phyloP scores from a whole-genome alignment of 73 alveolate genomes.

The Blepharisma stoltei region DNA sequence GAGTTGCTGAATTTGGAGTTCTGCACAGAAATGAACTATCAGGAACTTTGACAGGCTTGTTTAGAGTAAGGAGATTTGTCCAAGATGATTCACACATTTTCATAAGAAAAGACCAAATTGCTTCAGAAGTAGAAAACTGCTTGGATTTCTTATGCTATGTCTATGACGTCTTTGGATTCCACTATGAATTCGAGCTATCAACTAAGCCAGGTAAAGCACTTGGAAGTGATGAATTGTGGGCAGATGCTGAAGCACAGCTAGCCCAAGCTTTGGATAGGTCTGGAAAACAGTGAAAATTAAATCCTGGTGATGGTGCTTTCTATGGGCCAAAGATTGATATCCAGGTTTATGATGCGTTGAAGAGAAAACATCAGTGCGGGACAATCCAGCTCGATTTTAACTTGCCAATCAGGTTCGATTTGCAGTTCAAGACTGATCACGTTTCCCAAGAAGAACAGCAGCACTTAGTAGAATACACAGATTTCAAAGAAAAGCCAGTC shows the following conservation, averaged over 20 bases:
- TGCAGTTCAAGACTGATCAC: slow-evolving; percentile 86
- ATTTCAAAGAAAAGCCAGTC: slow-evolving; percentile 64
- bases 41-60: slow-evolving; percentile 98
- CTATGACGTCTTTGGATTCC: slow-evolving; percentile 62
- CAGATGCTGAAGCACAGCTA: slow-evolving; percentile 88
- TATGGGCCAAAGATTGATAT: slow-evolving; percentile 99
- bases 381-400: slow-evolving; percentile 96
- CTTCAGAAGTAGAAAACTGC: slow-evolving; percentile 37
- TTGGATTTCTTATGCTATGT: slow-evolving; percentile 9
- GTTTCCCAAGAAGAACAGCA: slow-evolving; percentile 48
- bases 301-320: slow-evolving; percentile 99
- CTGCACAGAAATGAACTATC: slow-evolving; percentile 98
- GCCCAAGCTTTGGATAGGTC: slow-evolving; percentile 87
- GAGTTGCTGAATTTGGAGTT: slow-evolving; percentile 99
- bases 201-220: slow-evolving; percentile 94
- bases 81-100: slow-evolving; percentile 99
- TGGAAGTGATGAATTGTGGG: slow-evolving; percentile 96
- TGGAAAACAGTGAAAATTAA: slow-evolving; percentile 95
- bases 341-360: slow-evolving; percentile 96
- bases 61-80: slow-evolving; percentile 99
- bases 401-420: slow-evolving; percentile 96
- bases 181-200: slow-evolving; percentile 86
- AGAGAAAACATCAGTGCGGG: slow-evolving; percentile 99
- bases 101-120: slow-evolving; percentile 96
- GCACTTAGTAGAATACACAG: slow-evolving; percentile 40